Base-by-base conservation (phyloP, 345 rosid genomes). In the Brassica cretica region DNA sequence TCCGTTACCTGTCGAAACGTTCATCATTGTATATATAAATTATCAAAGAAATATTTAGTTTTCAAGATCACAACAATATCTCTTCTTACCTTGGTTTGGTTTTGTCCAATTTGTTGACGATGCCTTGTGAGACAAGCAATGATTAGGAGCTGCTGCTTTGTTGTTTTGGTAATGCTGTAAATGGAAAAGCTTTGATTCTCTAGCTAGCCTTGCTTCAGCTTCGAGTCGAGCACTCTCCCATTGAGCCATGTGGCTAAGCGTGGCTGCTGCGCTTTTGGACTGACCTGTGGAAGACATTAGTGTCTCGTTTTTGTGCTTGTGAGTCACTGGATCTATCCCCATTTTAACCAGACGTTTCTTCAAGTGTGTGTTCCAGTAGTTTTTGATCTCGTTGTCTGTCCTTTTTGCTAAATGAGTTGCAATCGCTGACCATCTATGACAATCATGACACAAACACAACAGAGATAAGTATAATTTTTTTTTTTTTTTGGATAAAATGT, bases 281-380 rank as follows among this genome's bases (percentile, higher is more conserved):
- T 85, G 88, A 25, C 88, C 90, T 41, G 85, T 89, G 4, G 73
- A 63, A 16, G 85, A 69, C 10, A 84, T 67, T 56, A 84, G 82
- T 35, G 96, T 86, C 21, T 89, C 96, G 61, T 77, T 76, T 56
- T 76, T 72, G 49, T 73, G 83, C 32, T 82, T 82, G 62, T 82
- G 82, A 53, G 84, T 82, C 63, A 82, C 76, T 4, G 81, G 84
- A 78, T 81, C 84, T 41, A 91, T 89, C 18, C 95, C 95, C 92
- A 91, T 87, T 84, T 88, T 91, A 0, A 86, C 74, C 27, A 91
- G 25, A 67, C 88, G 82, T 75, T 91, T 91, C 89, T 88, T 91
- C 12, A 91, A 81, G 79, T 91, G 91, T 41, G 96, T 89, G 83
- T 91, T 91, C 96, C 96, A 90, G 79, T 89, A 87, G 79, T 90